A percentile compares a stretch with the other conserved stretches of the same genome.
Evolutionary conservation across 345 rosid genomes (phyloP).

Genomic region (Lepidium didymum): DNA sequence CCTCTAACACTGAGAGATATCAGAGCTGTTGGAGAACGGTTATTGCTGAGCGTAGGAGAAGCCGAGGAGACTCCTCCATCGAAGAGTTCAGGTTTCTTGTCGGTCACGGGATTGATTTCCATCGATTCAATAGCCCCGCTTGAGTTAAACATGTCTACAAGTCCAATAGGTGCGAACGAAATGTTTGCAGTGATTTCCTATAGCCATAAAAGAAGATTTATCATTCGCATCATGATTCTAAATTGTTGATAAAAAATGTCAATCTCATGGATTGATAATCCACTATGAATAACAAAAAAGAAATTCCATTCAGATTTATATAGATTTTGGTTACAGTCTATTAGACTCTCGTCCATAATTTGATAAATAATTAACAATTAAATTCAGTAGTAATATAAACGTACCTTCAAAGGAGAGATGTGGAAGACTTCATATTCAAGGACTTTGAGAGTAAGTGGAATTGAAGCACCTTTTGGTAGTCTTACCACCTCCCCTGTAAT

Average conservation of each 20-base stretch:
- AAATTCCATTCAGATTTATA: too few species aligned
- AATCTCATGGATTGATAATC: too few species aligned
- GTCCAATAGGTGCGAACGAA: slow-evolving; percentile 81
- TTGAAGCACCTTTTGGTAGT: slow-evolving; percentile 66
- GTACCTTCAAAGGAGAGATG: slow-evolving; percentile 70
- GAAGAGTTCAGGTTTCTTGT: slow-evolving; percentile 33
- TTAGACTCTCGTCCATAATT: too few species aligned
- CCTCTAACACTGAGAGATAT: slow-evolving; percentile 60
- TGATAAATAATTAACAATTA: too few species aligned
- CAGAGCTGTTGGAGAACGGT: slow-evolving; percentile 43
- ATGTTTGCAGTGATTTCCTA: slow-evolving; percentile 60
- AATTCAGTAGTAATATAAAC: not conserved
- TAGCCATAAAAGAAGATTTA: not conserved
- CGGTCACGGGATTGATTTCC: slow-evolving; percentile 34
- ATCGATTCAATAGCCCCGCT: slow-evolving; percentile 67
- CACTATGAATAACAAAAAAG: too few species aligned
- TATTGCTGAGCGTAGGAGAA: slow-evolving; percentile 29
- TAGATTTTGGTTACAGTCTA: too few species aligned
- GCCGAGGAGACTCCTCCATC: slow-evolving; percentile 55
- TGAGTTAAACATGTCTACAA: slow-evolving; percentile 80
- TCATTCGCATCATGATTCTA: slow-evolving; percentile 3
- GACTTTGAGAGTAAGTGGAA: slow-evolving; percentile 74
- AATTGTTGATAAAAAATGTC: not conserved
- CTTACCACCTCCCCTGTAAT: slow-evolving; percentile 62
- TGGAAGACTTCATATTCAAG: slow-evolving; percentile 91